Conservation (phyloP, 805 yeast genomes). For the Schizosaccharomyces octosporus region DNA sequence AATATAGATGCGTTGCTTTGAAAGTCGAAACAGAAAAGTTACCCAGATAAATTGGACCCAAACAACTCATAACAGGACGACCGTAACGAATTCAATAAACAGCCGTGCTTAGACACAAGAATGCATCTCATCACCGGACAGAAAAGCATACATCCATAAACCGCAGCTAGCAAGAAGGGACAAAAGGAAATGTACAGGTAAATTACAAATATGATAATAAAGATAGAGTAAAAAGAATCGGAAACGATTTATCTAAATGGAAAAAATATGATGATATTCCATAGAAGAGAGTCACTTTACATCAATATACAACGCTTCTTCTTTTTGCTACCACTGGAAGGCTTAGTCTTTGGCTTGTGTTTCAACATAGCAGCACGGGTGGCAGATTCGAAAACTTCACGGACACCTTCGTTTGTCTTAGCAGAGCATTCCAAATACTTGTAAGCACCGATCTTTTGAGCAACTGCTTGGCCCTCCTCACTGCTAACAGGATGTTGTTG, state of each 20-base stretch:
- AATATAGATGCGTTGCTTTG: no score
- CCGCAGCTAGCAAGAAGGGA: no score
- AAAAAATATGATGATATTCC: conserved; percentile 2
- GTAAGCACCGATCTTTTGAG: conserved; percentile 69
- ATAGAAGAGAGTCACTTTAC: background rate
- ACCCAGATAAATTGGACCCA: no score
- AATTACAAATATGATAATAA: background rate
- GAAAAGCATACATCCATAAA: no score
- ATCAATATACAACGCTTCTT: conserved; percentile 49
- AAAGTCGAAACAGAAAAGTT: no score
- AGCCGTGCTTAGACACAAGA: no score
- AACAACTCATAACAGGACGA: no score
- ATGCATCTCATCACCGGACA: no score
- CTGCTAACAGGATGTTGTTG: conserved; percentile 61
- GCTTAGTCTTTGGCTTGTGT: conserved; percentile 20
- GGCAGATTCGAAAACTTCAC: conserved; percentile 79
- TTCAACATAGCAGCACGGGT: conserved; percentile 60
- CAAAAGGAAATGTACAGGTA: no score
- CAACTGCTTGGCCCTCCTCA: conserved; percentile 65
- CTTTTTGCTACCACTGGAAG: conserved; percentile 21
- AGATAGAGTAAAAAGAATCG: background rate
- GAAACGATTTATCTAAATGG: conserved; percentile 4
- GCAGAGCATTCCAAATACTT: conserved; percentile 84
- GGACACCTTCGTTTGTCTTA: conserved; percentile 70
- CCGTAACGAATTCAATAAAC: no score